A percentile compares a stretch with the other conserved stretches of the same genome.
Evolutionary conservation across 305 asterid genomes (phyloP).

Genomic region (Rubia peregrina): DNA sequence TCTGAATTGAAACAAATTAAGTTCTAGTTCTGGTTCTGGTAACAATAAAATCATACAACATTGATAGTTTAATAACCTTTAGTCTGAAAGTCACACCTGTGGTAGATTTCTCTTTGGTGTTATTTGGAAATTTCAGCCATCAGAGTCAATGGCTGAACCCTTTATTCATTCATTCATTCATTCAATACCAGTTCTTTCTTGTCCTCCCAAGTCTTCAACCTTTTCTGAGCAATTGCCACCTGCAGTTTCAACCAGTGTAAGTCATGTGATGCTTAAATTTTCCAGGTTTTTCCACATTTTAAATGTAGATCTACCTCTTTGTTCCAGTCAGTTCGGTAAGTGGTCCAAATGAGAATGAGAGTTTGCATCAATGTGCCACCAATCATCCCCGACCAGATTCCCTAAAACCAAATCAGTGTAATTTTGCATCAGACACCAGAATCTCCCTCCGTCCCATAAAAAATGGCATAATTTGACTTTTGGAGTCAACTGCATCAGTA

Average conservation of each 20-base stretch:
- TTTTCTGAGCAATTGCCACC: constrained; percentile 61
- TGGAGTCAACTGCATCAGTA: too few species aligned
- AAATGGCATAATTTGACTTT: too few species aligned
- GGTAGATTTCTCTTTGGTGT: too few species aligned
- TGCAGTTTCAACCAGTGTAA: constrained; percentile 15
- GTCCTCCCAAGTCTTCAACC: constrained; percentile 55
- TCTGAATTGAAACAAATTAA: not conserved
- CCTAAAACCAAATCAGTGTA: constrained; percentile 28
- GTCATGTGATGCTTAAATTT: not conserved
- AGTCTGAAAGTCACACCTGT: not conserved
- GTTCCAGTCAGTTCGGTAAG: constrained; percentile 60
- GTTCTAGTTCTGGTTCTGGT: not conserved
- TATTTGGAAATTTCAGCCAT: too few species aligned
- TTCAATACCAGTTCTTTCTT: constrained; percentile 34
- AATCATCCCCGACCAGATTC: constrained; percentile 85
- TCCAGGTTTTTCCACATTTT: not conserved
- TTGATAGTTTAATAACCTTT: too few species aligned
- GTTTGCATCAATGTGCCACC: constrained; percentile 87
- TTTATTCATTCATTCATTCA: constrained; percentile 18
- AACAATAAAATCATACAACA: too few species aligned
- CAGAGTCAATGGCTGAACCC: too few species aligned
- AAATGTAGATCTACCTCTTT: constrained; percentile 42
- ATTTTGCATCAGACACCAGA: not conserved
- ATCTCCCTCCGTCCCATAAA: not conserved
- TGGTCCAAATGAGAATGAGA: constrained; percentile 59